phyloP scores from a whole-genome alignment of 202 grass and related monocot species.

The Eragrostis tef region DNA sequence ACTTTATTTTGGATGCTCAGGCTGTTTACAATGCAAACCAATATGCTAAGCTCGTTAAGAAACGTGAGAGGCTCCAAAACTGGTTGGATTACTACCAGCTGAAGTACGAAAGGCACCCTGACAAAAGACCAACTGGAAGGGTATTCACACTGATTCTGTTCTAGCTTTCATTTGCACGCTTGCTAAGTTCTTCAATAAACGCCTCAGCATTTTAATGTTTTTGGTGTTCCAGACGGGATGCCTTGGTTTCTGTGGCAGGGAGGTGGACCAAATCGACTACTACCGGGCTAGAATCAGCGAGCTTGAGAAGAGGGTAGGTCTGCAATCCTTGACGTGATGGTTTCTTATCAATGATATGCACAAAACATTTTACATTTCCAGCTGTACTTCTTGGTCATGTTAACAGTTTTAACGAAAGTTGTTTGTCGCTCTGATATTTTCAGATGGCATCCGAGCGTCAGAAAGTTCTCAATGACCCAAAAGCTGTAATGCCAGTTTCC shows the following conservation, averaged over 20 bases:
- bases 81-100: conserved; percentile 93
- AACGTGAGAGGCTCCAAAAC: conserved; percentile 82
- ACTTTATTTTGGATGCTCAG: conserved; percentile 51
- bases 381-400: background rate
- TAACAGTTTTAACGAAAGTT: conserved; percentile 1
- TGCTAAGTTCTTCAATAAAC: conserved; percentile 30
- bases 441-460: conserved; percentile 79
- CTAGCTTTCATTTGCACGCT: background rate
- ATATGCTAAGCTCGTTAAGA: conserved; percentile 78
- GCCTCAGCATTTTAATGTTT: conserved; percentile 26
- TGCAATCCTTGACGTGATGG: conserved; percentile 3
- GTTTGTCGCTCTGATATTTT: conserved; percentile 41
- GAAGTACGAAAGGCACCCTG: conserved; percentile 89
- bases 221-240: conserved; percentile 71
- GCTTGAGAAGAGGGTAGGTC: conserved; percentile 75
- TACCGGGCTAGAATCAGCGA: conserved; percentile 69
- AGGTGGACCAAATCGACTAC: conserved; percentile 88
- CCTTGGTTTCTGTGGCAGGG: conserved; percentile 75
- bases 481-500: conserved; percentile 89
- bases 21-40: conserved; percentile 96
- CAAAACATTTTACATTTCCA: conserved; percentile 11
- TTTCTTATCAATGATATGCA: background rate
- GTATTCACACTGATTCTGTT: conserved; percentile 49
- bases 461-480: conserved; percentile 81
- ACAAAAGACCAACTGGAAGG: conserved; percentile 67